Percentiles rank a stretch among this genome's conserved stretches.
phyloP scores from a whole-genome alignment of 768 basidiomycete genomes.

The Rossbeevera mucosa region DNA sequence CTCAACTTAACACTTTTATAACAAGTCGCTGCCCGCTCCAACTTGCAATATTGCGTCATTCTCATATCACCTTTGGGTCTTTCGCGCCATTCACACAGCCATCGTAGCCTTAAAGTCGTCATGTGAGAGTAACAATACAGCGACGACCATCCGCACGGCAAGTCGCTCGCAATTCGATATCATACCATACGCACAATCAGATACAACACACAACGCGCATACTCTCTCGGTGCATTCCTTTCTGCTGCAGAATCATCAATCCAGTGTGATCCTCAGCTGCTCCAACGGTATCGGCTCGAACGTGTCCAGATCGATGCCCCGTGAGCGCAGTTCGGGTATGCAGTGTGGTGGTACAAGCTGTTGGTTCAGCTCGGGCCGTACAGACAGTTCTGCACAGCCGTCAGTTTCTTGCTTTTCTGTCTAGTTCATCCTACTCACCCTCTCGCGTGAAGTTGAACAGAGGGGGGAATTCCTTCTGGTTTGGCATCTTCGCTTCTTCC shows the following conservation, averaged over 20 bases:
- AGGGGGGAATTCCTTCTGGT: slow-evolving; percentile 91
- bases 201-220: slow-evolving; percentile 16
- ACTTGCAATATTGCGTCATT: slow-evolving; percentile 34
- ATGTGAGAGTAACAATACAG: slow-evolving; percentile 25
- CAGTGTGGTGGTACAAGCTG: slow-evolving; percentile 87
- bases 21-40: no score
- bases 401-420: neutral
- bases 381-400: slow-evolving; percentile 73
- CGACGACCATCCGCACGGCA: slow-evolving; percentile 20
- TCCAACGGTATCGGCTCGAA: slow-evolving; percentile 98
- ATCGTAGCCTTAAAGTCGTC: neutral
- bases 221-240: slow-evolving; percentile 18
- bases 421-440: slow-evolving; percentile 50
- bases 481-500: slow-evolving; percentile 92
- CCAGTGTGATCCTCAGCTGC: slow-evolving; percentile 89
- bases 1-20: neutral
- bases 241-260: slow-evolving; percentile 48
- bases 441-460: slow-evolving; percentile 96
- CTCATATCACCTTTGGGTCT: neutral
- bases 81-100: slow-evolving; percentile 21
- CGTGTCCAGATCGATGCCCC: slow-evolving; percentile 81
- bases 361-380: slow-evolving; percentile 90
- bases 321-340: slow-evolving; percentile 82
- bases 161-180: slow-evolving; percentile 32
- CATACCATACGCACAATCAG: slow-evolving; percentile 35